These are phyloP conservation scores for Zalaria obscura DNA, from an alignment of 2,329 filamentous ascomycete genomes.

Conservation along the genomic window DNA sequence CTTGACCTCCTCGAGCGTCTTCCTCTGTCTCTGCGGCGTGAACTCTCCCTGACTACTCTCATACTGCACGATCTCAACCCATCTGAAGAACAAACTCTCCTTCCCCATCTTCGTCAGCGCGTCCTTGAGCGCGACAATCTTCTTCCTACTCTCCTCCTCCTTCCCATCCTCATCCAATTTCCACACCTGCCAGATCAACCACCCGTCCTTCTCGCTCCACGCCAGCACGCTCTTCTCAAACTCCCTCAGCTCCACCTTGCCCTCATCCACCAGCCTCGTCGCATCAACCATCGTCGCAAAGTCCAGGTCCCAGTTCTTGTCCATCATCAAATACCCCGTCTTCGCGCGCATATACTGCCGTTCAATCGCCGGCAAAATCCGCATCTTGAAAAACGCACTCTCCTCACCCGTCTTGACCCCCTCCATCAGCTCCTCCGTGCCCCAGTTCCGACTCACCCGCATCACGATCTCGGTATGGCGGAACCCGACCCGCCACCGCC, in stretches of 20 bases:
- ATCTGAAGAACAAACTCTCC: slow-evolving; percentile 78
- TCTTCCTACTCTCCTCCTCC: slow-evolving; percentile 50
- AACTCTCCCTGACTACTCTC: slow-evolving; percentile 71
- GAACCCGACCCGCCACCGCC: slow-evolving; percentile 67
- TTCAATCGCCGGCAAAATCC: slow-evolving; percentile 55
- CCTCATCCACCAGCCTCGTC: slow-evolving; percentile 52
- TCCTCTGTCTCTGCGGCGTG: slow-evolving; percentile 56
- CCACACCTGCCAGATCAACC: slow-evolving; percentile 37
- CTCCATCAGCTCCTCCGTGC: slow-evolving; percentile 39
- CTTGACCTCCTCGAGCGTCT: slow-evolving; percentile 59
- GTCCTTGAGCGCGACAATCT: slow-evolving; percentile 70
- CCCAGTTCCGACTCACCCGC: slow-evolving; percentile 62
- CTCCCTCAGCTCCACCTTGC: slow-evolving; percentile 45
- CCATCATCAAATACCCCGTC: slow-evolving; percentile 79
- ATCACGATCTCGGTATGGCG: slow-evolving; percentile 69
- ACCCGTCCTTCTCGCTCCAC: slow-evolving; percentile 50
- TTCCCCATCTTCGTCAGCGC: slow-evolving; percentile 63
- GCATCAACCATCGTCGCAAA: slow-evolving; percentile 68
- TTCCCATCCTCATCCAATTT: slow-evolving; percentile 22
- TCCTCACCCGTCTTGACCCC: slow-evolving; percentile 39
- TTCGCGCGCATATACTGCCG: slow-evolving; percentile 55
- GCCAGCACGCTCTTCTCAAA: slow-evolving; percentile 60
- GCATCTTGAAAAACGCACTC: slow-evolving; percentile 42
- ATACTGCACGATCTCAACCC: slow-evolving; percentile 85
- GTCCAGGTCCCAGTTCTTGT: slow-evolving; percentile 75